Evolutionary conservation across 352 stramenopile species (phyloP), one percentile per base, ranked within the genome.

Genomic region (Saprolegnia diclina): DNA sequence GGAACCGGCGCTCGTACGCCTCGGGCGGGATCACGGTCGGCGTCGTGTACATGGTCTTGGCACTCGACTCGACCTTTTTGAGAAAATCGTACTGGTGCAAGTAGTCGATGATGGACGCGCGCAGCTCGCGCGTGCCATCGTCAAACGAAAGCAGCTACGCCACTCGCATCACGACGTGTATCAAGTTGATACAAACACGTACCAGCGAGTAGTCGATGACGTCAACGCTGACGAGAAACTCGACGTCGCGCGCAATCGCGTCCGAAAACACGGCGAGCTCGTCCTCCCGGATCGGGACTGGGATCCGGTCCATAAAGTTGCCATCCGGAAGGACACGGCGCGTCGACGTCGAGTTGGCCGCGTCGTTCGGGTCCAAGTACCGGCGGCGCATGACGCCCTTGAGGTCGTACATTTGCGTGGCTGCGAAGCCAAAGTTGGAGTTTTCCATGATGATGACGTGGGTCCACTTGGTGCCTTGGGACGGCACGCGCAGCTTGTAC

Each of bases 31-130:
- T 89, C 29, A 95, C 86, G 0, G 87, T 95, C 68, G 87, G 87
- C 44, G 91, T 83, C 18, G 79, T 92, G 65, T 93, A 74, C 35
- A 81, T 90, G 0, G 85, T 85, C 64, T 95, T 95, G 1, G 87
- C 92, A 2, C 85, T 92, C 21, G 87, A 95, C 72, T 95, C 87
- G 80, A 95, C 92, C 61, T 92, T 92, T 70, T 95, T 95, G 19
- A 95, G 66, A 64, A 95, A 91, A 67, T 95, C 87, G 61, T 91
- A 95, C 55, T 95, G 87, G 59, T 95, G 87, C 62, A 95, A 66
- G 56, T 93, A 95, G 65, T 95, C 87, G 64, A 95, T 95, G 16
- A 95, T 72, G 0, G 83, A 83, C 13, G 91, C 80, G 19, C 91
- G 77, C 19, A 95, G 78, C 67, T 83, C 78, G 0, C 85, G 81